A percentile compares a stretch with the other conserved stretches of the same genome.
phyloP scores from a whole-genome alignment of 768 basidiomycete species.

The Hygrophoropsis aurantiaca region DNA sequence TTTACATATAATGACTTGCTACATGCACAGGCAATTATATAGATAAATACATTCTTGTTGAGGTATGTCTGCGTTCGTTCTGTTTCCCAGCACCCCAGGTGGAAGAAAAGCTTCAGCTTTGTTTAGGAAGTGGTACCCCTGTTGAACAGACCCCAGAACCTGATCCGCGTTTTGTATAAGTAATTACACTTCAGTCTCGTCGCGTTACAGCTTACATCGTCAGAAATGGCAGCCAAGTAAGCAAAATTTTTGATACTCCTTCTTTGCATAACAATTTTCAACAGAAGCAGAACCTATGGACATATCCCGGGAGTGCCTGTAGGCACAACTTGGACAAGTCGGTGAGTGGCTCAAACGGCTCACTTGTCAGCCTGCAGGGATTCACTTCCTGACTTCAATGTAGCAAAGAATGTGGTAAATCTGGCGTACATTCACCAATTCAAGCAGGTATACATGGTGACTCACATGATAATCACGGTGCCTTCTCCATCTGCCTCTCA shows the following conservation, averaged over 20 bases:
- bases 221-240: no score
- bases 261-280: background rate
- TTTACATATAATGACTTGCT: no score
- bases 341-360: constrained; percentile 8
- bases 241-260: background rate
- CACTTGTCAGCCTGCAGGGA: background rate
- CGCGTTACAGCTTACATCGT: no score
- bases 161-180: no score
- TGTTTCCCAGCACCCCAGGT: no score
- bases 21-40: no score
- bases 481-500: constrained; percentile 43
- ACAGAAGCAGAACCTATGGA: constrained; percentile 24
- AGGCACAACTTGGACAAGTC: constrained; percentile 17
- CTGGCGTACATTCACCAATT: constrained; percentile 33
- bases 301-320: constrained; percentile 27
- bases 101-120: no score
- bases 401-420: constrained; percentile 20
- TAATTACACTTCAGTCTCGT: no score
- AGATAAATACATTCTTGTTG: no score
- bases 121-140: no score
- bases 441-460: constrained; percentile 43
- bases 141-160: no score
- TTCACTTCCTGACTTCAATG: background rate
- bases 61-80: no score
- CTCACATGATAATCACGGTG: constrained; percentile 19